phyloP scores from a whole-genome alignment of 208 protist genomes.

The Entamoeba dispar region DNA sequence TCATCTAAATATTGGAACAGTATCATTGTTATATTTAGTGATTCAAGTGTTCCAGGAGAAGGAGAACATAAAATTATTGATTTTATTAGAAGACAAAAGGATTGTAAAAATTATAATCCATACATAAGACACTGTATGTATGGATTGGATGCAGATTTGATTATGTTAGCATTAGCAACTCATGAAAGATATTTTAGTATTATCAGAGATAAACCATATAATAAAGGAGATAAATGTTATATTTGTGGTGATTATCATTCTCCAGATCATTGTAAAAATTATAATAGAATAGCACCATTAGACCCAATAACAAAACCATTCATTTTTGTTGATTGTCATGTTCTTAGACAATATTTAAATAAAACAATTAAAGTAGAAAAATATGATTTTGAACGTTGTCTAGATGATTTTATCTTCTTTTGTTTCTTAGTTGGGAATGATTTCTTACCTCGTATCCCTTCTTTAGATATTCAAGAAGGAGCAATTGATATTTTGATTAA shows the following conservation, averaged over 20 bases:
- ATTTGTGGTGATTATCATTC: background rate
- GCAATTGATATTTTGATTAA: slow-evolving; percentile 67
- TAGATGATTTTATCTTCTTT: slow-evolving; percentile 18
- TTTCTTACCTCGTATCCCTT: slow-evolving; percentile 5
- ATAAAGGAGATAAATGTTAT: background rate
- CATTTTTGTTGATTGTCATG: background rate
- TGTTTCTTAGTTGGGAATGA: slow-evolving; percentile 26
- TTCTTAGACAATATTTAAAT: slow-evolving; percentile 20
- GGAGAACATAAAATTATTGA: slow-evolving; percentile 29
- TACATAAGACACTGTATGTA: slow-evolving; percentile 78
- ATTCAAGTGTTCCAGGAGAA: slow-evolving; percentile 10
- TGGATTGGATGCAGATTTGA: slow-evolving; percentile 51
- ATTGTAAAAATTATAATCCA: slow-evolving; percentile 59
- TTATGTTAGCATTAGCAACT: slow-evolving; percentile 48
- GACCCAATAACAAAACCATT: background rate
- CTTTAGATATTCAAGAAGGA: slow-evolving; percentile 39
- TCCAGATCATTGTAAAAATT: background rate
- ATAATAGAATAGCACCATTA: background rate
- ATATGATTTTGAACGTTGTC: slow-evolving; percentile 6
- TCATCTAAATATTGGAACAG: background rate
- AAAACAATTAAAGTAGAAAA: background rate
- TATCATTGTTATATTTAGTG: background rate
- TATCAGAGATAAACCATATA: background rate
- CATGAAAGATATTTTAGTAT: slow-evolving; percentile 49
- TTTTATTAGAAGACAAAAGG: slow-evolving; percentile 12